phyloP scores from a whole-genome alignment of 768 basidiomycete genomes.

The Omphalotus guepiniiformis region DNA sequence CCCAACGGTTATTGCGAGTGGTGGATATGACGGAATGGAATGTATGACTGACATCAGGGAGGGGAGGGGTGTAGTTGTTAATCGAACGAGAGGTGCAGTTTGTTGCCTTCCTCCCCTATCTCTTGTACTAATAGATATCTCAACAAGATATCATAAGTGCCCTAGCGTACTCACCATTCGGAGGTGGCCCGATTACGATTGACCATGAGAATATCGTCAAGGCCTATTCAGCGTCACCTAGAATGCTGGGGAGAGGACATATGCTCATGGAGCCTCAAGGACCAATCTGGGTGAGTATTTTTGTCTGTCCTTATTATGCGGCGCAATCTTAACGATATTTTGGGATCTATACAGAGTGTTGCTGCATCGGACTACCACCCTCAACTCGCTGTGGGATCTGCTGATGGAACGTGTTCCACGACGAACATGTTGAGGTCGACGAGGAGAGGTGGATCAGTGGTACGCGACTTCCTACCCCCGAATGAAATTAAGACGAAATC shows the following conservation, averaged over 20 bases:
- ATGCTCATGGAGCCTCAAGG: conserved; percentile 70
- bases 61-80: conserved; percentile 60
- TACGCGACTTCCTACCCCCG: conserved; percentile 30
- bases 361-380: conserved; percentile 83
- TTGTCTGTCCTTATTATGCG: not conserved
- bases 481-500: not conserved
- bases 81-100: conserved; percentile 66
- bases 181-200: conserved; percentile 68
- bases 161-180: conserved; percentile 62
- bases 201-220: conserved; percentile 84
- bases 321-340: not conserved
- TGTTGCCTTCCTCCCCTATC: not conserved
- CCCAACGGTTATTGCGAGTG: conserved; percentile 71
- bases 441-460: conserved; percentile 66
- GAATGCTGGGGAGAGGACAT: conserved; percentile 71
- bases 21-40: conserved; percentile 77
- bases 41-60: conserved; percentile 77
- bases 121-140: not conserved
- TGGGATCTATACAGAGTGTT: conserved; percentile 52
- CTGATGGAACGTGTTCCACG: conserved; percentile 79
- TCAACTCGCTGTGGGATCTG: conserved; percentile 74
- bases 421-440: conserved; percentile 69
- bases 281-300: conserved; percentile 71
- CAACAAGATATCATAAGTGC: conserved; percentile 66
- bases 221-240: conserved; percentile 65